Percentiles rank a stretch among this genome's conserved stretches.
phyloP scores from a whole-genome alignment of 1,284 basidiomycete species.

The Wolfiporia cocos region DNA sequence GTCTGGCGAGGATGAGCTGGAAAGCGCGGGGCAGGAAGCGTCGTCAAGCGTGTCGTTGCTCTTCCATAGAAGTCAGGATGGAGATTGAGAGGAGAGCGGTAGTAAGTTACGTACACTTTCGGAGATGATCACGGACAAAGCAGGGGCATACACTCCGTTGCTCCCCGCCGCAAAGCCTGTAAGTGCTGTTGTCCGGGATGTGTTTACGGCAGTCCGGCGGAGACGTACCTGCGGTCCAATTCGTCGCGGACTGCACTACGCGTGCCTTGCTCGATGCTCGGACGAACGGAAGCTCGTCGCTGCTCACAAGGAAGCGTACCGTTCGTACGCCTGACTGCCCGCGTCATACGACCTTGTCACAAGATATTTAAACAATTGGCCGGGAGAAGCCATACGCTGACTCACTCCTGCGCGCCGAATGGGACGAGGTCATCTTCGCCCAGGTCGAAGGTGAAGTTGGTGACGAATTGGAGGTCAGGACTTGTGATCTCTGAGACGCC shows the following conservation, averaged over 20 bases:
- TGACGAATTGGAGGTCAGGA: constrained; percentile 53
- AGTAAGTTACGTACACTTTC: constrained; percentile 35
- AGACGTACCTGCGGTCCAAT: constrained; percentile 61
- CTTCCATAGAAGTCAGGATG: constrained; percentile 17
- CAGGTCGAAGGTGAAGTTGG: constrained; percentile 56
- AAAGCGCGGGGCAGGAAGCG: constrained; percentile 50
- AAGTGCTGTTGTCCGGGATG: neutral
- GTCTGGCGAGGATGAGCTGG: constrained; percentile 36
- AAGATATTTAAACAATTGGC: neutral
- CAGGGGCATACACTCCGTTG: constrained; percentile 24
- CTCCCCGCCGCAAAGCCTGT: constrained; percentile 45
- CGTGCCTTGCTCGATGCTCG: constrained; percentile 56
- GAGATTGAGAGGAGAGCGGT: neutral
- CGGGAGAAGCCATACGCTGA: neutral
- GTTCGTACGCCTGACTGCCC: constrained; percentile 40
- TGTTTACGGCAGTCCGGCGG: neutral
- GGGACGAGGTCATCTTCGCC: constrained; percentile 55
- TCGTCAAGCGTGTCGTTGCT: constrained; percentile 74
- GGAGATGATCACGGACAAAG: constrained; percentile 46
- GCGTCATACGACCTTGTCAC: constrained; percentile 41
- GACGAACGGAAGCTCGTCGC: constrained; percentile 52
- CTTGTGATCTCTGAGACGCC: constrained; percentile 38
- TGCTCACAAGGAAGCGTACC: constrained; percentile 46
- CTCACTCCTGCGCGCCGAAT: constrained; percentile 69
- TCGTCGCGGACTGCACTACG: constrained; percentile 61